Percentiles rank a stretch among this genome's conserved stretches.
phyloP scores from a whole-genome alignment of 768 basidiomycete genomes.

The Kwoniella sp. region DNA sequence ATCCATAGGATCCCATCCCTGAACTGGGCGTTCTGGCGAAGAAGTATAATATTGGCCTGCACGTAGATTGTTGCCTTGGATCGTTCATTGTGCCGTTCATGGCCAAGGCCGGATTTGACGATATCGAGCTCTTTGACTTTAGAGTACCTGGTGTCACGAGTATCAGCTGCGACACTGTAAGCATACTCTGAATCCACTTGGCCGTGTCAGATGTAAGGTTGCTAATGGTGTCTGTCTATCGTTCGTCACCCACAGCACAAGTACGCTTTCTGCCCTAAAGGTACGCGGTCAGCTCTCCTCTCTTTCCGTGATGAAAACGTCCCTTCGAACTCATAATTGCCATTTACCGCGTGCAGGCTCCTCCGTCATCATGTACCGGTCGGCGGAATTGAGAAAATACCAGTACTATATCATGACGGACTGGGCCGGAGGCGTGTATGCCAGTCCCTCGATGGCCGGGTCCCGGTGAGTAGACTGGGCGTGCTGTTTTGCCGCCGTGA shows the following conservation, averaged over 20 bases:
- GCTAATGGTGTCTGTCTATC: conserved; percentile 7
- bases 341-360: conserved; percentile 63
- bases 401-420: conserved; percentile 84
- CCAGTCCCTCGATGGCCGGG: conserved; percentile 83
- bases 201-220: neutral
- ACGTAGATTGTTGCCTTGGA: conserved; percentile 93
- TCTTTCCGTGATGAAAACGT: too few relatives aligned
- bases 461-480: conserved; percentile 66
- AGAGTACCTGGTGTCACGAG: conserved; percentile 85
- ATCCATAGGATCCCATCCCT: conserved; percentile 76
- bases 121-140: conserved; percentile 83
- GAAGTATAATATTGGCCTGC: conserved; percentile 76
- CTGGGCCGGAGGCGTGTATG: conserved; percentile 83
- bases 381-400: conserved; percentile 70
- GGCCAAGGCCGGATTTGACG: conserved; percentile 63
- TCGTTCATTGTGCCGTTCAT: conserved; percentile 94
- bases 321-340: neutral
- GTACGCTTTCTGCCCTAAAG: conserved; percentile 96
- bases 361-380: conserved; percentile 92
- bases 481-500: neutral
- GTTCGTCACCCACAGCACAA: conserved; percentile 53
- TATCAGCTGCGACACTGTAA: conserved; percentile 77
- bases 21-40: conserved; percentile 74
- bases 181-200: conserved; percentile 18
- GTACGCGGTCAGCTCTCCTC: conserved; percentile 41